Base-by-base conservation (phyloP, 2,329 filamentous ascomycete species). In the Sporothrix humicola region DNA sequence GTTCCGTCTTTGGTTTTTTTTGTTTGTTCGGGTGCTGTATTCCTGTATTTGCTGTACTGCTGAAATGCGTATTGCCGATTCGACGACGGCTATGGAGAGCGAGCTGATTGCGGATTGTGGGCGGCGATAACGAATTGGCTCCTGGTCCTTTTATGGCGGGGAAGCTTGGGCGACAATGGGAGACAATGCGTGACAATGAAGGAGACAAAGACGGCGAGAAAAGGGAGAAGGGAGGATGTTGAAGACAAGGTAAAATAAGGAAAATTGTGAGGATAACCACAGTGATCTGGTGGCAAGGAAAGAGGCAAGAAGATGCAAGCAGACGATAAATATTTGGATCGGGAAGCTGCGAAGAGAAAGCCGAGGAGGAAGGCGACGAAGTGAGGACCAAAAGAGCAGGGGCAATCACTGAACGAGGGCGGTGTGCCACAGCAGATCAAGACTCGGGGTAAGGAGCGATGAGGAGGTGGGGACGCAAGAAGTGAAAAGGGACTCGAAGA, bases 41-140 rank as follows among this genome's bases (percentile, higher is more conserved):
- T 37, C 31, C 7, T 37, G 31, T 37, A 37, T 37, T 37, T 37
- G 4, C 31, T 37, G 31, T 37, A 37, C 5, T 37, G 31, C 31
- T 37, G 31, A 37, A 37, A 37, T 37, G 31, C 31, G 31, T 37
- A 58, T 58, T 26, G 54, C 54, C 54, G 54, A 58, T 58, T 31
- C 31, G 31, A 37, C 4, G 54, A 58, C 54, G 12, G 54, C 23
- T 58, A 20, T 20, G 52, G 52, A 56, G 20, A 56, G 52, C 52
- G 52, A 56, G 31, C 52, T 37, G 31, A 42, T 63, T 63, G 44
- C 17, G 63, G 20, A 50, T 66, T 42, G 61, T 2, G 44, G 20
- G 59, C 44, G 20, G 44, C 63, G 63, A 66, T 66, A 66, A 66
- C 37, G 31, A 46, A 31, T 66, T 46, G n/a, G 63, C 31, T 61